phyloP scores from a whole-genome alignment of 192 early-diverging fungal species.

The Rhizoclosmatium sp. region DNA sequence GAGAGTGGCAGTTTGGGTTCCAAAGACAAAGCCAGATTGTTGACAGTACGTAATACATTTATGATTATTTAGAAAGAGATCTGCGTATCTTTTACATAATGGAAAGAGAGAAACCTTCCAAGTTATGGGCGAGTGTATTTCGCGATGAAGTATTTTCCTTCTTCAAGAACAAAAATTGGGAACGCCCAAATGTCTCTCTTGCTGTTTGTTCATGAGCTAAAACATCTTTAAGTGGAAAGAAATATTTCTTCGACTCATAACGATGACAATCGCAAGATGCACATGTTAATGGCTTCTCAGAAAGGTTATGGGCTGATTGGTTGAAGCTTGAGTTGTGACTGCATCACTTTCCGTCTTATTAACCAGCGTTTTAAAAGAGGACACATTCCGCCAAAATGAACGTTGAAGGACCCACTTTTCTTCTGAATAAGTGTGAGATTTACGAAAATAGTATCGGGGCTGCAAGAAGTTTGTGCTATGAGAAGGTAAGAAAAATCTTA shows the following conservation, averaged over 20 bases:
- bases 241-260: neutral
- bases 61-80: neutral
- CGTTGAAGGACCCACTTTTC: no score
- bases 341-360: neutral
- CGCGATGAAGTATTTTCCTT: neutral
- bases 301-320: neutral
- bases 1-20: neutral
- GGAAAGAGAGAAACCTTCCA: neutral
- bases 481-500: no score
- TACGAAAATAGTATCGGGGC: no score
- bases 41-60: neutral
- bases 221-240: neutral
- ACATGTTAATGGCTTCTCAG: neutral
- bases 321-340: neutral
- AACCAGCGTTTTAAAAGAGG: neutral
- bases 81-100: neutral
- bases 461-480: no score
- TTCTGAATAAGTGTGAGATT: no score
- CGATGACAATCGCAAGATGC: neutral
- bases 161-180: neutral
- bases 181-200: neutral
- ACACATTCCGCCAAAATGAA: no score
- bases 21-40: neutral
- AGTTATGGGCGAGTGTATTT: neutral
- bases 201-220: neutral